Base-by-base conservation (phyloP, 306 rosid genomes). In the Vachellia pachyceras region DNA sequence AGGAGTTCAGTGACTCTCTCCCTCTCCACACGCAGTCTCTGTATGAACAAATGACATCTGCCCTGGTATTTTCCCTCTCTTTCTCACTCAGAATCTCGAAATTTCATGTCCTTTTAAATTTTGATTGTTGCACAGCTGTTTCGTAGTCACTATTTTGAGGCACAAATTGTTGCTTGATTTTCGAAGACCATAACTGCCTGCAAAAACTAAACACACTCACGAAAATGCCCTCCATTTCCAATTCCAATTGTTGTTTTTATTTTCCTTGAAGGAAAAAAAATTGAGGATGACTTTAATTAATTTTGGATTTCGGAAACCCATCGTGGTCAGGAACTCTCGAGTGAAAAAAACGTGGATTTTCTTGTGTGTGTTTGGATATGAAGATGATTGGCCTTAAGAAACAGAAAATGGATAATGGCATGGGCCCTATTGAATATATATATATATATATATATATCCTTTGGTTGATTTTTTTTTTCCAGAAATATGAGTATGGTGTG, bases 141-240 rank as follows among this genome's bases (percentile, higher is more conserved):
- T 55, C 81, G 13, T 17, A 71, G 79, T 78, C 80, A 76, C 82
- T 76, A 66, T 83, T 75, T 77, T 74, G 64, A 61, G 85, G 88
- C 91, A 70, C 67, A 66, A 54, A 57, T 50, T 52, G 81, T 83
- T 90, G 86, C 94, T 37, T 79, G 36, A 61, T 61, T 12, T 61
- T 29, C 68, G 68, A 66, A 22, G 54, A 49, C 75, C 75, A 36
- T 66, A 85, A 88, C 91, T 78, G 89, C 82, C 66, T 78, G 73
- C n/a, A 84, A 86, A 52, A 52, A 80, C 84, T 50, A 22, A 70
- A 65, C 57, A 22, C 75, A 69, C 64, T 86, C 75, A 85, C 93
- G 42, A 65, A 69, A 79, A 66, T 49, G 79, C 79, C 89, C 86
- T 57, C 18, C 39, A 4, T 10, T 60, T 29, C 36, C 17, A 58